Percentiles rank a stretch among this genome's conserved stretches.
Evolutionary conservation across 2,329 filamentous ascomycete genomes (phyloP).

Genomic region (Ambrosiella beaveri): DNA sequence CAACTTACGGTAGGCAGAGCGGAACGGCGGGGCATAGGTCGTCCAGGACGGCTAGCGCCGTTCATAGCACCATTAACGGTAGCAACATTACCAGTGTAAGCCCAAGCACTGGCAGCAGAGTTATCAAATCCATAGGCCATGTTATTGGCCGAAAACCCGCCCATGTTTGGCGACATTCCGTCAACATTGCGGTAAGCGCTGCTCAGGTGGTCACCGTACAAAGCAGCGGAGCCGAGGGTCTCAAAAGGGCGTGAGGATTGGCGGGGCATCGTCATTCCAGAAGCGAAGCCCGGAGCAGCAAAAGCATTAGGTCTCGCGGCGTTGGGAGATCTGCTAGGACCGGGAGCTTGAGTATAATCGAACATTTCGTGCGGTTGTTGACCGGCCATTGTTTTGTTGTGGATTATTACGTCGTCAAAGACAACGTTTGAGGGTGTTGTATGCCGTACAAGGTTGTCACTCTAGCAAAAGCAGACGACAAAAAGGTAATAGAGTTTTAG

Average conservation of each 20-base stretch:
- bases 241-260: conserved; percentile 63
- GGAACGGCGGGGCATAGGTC: conserved; percentile 35
- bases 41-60: conserved; percentile 38
- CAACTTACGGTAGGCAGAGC: conserved; percentile 57
- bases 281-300: conserved; percentile 22
- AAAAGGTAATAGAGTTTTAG: not conserved
- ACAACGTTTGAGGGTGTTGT: not conserved
- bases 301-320: conserved; percentile 45
- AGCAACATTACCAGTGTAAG: conserved; percentile 49
- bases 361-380: conserved; percentile 50
- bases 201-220: conserved; percentile 52
- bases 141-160: conserved; percentile 19
- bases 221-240: conserved; percentile 40
- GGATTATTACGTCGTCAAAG: no score
- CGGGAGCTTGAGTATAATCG: conserved; percentile 34
- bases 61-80: conserved; percentile 47
- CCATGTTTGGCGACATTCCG: conserved; percentile 22
- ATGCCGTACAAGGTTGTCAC: not conserved
- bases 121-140: conserved; percentile 41
- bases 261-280: conserved; percentile 25
- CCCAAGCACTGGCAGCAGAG: conserved; percentile 53
- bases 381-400: conserved; percentile 22
- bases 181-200: conserved; percentile 45
- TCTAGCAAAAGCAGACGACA: conserved; percentile 12
- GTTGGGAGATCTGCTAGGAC: conserved; percentile 48